Percentiles rank a stretch among this genome's conserved stretches.
phyloP scores from a whole-genome alignment of 495 filamentous ascomycete species.

The Lophiostoma macrostomum region DNA sequence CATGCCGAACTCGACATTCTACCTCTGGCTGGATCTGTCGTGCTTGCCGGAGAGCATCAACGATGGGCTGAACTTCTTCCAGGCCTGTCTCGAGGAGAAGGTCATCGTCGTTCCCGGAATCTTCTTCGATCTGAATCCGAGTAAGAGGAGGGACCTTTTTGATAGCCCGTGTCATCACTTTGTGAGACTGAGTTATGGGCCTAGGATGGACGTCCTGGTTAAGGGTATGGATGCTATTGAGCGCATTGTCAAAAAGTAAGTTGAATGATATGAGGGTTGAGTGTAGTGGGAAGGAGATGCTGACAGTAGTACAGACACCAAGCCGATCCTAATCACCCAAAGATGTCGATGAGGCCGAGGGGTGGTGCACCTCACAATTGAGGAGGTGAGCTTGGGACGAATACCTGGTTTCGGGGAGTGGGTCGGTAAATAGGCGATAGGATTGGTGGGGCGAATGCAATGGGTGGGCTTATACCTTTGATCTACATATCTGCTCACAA shows the following conservation, averaged over 20 bases:
- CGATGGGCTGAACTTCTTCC: slow-evolving; percentile 95
- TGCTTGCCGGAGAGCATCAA: slow-evolving; percentile 70
- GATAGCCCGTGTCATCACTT: slow-evolving; percentile 94
- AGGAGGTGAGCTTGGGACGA: no score
- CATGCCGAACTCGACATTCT: slow-evolving; percentile 87
- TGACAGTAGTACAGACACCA: no score
- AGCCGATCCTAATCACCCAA: no score
- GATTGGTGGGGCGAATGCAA: no score
- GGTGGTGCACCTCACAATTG: no score
- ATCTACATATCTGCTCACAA: no score
- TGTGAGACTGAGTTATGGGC: slow-evolving; percentile 87
- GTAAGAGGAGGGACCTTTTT: slow-evolving; percentile 84
- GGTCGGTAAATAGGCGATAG: no score
- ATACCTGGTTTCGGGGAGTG: no score
- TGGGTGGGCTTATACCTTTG: no score
- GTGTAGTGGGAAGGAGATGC: no score
- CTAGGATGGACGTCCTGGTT: slow-evolving; percentile 80
- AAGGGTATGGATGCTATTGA: slow-evolving; percentile 88
- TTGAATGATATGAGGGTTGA: no score
- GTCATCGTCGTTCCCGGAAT: slow-evolving; percentile 95
- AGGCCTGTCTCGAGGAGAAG: slow-evolving; percentile 85
- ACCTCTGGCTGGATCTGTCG: slow-evolving; percentile 75
- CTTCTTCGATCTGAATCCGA: slow-evolving; percentile 87
- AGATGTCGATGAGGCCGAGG: no score
- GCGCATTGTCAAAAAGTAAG: slow-evolving; percentile 67